Evolutionary conservation across 441 rosid species (phyloP), one percentile per base, ranked within the genome.

Genomic region (Euphorbia celastroides): DNA sequence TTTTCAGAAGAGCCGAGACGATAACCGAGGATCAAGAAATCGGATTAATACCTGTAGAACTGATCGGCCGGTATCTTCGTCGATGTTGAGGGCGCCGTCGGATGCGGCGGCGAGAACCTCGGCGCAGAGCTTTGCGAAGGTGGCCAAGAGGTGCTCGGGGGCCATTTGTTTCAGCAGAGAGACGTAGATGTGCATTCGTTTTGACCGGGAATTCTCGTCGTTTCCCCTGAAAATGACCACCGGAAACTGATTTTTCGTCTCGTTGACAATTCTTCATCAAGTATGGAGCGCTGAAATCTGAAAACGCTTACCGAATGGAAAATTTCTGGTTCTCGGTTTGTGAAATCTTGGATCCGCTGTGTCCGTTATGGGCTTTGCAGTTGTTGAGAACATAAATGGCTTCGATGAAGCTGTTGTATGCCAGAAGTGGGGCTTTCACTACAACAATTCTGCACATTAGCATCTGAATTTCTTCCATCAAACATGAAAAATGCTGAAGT

Each of bases 381-480:
- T 93, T 89, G 57, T 93, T 93, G 66, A 93, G 87, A 55, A 88
- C 89, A 78, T 83, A 93, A 67, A 91, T 79, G 64, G 99, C 92
- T 83, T 91, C 99, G 65, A 93, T 90, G 31, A 93, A 93, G 77
- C 99, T 93, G 79, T 93, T 93, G 82, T 93, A 93, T 70, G 97
- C 99, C 73, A 93, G 80, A 68, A 93, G 96, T 20, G 97, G 99
- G 34, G 96, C 95, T 83, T 93, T 93, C 59, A 84, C 97, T 91
- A 82, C 70, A 77, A 69, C 57, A 44, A 14, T n/a, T 65, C 69
- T 61, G 57, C 61, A 60, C 25, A 50, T 64, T 41, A 67, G 66
- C 10, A 26, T 52, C 8, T 64, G 62, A 62, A 65, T 48, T 31
- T 41, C 56, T 42, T 44, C 13, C 5, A 16, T 30, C 22, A n/a